Evolutionary conservation across 495 filamentous ascomycete species (phyloP), one percentile per base, ranked within the genome.

Genomic region (Aspergillus campestris): DNA sequence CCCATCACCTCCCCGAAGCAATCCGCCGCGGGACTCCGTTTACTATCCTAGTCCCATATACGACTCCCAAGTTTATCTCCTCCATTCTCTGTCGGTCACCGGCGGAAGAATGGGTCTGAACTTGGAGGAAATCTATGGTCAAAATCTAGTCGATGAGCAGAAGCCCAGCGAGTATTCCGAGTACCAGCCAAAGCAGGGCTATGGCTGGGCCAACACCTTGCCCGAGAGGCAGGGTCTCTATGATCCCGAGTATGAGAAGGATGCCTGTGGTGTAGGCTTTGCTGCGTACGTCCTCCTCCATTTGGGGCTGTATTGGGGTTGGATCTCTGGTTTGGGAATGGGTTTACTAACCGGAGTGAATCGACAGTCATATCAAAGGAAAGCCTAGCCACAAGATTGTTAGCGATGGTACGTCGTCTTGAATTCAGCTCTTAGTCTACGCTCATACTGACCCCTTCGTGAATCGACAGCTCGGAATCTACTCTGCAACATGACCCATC

Each of bases 401-500:
- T 42, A 95, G 87, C 72, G 92, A 98, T 96, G 92, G 89, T 95
- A 74, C 70, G 83, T 66, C 51, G 13, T 48, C 15, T 27, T 24
- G 18, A 51, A 51, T 11, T 36, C 8, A 9, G 9, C 6, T 15
- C 12, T 14, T 45, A 12, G 15, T 8, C 18, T 24, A 24, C 18
- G 18, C 2, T 24, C 2, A 24, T 34, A 31, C 36, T 30, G 34
- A 54, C 47, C 50, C 42, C 51, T 37, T 14, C 55, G 56, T 40
- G 57, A 8, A 34, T 13, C 27, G 29, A 33, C 56, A 94, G 89
- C 92, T 42, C 84, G 87, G 49, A 91, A 89, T 63, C 77, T 99
- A 35, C 81, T 99, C 45, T 99, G 94, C 72, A 99, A 99, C 75
- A 99, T 99, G 92, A 97, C 92, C 77, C 92, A 99, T 72, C 84